Conservation (phyloP, 2,329 filamentous ascomycete species). For the Elsinoe necatrix region DNA sequence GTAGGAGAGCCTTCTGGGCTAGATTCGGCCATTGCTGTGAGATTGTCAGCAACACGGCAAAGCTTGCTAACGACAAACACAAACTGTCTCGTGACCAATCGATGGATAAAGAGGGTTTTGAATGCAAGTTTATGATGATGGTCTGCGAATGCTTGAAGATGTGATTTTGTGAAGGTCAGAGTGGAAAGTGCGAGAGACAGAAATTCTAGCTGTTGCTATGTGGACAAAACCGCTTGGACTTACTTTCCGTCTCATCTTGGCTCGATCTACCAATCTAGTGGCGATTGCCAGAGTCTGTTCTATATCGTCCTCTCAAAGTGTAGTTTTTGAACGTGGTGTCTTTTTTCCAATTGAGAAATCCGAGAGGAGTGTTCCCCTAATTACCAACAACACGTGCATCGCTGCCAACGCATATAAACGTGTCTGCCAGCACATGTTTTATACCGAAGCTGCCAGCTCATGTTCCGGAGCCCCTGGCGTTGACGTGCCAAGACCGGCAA, state of each 20-base stretch:
- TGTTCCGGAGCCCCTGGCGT: neutral
- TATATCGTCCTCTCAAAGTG: neutral
- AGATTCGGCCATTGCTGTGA: constrained; percentile 28
- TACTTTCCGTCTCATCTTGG: neutral
- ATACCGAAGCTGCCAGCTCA: neutral
- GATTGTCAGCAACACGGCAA: neutral
- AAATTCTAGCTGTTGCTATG: neutral
- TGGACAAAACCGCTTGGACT: neutral
- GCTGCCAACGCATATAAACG: neutral
- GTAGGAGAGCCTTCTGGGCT: constrained; percentile 33
- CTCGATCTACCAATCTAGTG: neutral
- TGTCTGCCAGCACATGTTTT: neutral
- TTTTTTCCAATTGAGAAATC: neutral
- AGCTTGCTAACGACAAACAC: neutral
- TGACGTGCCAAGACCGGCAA: neutral
- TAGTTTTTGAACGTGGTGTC: neutral
- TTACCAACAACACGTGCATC: neutral
- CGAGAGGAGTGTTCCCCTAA: neutral
- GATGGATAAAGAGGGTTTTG: neutral
- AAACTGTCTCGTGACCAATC: neutral
- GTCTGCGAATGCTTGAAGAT: neutral
- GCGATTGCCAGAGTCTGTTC: neutral
- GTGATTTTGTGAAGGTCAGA: neutral
- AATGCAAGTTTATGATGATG: constrained; percentile 7
- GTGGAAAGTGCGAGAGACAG: neutral